A percentile compares a stretch with the other conserved stretches of the same genome.
These are phyloP conservation scores for Fraxinus velutina DNA, from an alignment of 305 asterid genomes.

Conservation along the genomic window DNA sequence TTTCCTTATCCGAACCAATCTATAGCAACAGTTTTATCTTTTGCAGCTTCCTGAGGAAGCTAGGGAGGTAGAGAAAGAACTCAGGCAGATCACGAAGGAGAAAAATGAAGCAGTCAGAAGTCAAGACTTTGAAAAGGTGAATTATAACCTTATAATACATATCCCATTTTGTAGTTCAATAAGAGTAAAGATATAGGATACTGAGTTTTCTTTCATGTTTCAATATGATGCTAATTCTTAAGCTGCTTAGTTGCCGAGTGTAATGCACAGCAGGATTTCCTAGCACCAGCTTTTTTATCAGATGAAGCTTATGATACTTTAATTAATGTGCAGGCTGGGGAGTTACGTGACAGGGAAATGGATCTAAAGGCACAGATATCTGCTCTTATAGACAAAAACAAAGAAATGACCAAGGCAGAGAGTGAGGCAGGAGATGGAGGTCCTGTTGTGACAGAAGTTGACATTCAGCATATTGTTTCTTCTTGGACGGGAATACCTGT, in stretches of 20 bases:
- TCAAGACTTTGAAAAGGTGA: constrained; percentile 90
- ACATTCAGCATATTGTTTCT: constrained; percentile 91
- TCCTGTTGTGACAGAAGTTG: constrained; percentile 81
- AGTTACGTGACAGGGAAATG: constrained; percentile 90
- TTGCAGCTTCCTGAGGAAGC: constrained; percentile 97
- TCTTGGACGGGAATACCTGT: constrained; percentile 99
- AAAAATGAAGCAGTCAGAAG: constrained; percentile 89
- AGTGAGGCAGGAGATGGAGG: constrained; percentile 82
- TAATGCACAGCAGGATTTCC: not conserved
- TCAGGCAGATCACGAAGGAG: constrained; percentile 88
- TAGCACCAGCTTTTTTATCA: not conserved
- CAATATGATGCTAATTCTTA: not conserved
- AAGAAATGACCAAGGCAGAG: constrained; percentile 93
- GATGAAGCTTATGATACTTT: not conserved
- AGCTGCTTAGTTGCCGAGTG: not conserved
- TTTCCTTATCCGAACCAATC: not conserved
- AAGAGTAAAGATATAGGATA: not conserved
- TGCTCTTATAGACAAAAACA: constrained; percentile 71
- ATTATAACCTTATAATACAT: not conserved
- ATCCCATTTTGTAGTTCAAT: not conserved
- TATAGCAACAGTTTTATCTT: constrained; percentile 19
- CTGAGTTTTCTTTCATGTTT: not conserved
- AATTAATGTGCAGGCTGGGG: constrained; percentile 67
- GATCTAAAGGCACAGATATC: constrained; percentile 91
- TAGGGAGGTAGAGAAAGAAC: constrained; percentile 92